Evolutionary conservation across 2,329 filamentous ascomycete species (phyloP), one percentile per base, ranked within the genome.

Genomic region (Zasmidium citrigriseum): DNA sequence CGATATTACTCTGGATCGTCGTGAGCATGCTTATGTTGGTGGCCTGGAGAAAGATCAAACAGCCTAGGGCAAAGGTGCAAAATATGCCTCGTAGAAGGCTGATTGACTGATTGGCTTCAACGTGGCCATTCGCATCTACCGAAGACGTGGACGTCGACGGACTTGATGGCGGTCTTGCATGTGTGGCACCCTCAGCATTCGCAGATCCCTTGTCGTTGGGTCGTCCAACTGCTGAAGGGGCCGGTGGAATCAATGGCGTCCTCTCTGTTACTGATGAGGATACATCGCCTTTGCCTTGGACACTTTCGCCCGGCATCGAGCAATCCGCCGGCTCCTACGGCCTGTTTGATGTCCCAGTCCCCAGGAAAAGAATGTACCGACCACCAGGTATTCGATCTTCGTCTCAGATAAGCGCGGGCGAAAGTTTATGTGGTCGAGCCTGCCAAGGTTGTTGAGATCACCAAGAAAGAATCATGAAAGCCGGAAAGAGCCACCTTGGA

Each of bases 1-100:
- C 90, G 64, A 96, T 90, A 51, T 81, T 80, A 7, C 87, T 90
- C 75, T 95, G 91, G 1, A 89, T 89, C 56, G 91, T 93, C 4
- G 89, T 90, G 70, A 96, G 87, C 65, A 91, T 86, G 12, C 87
- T 90, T 75, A 93, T 90, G 69, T 95, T 95, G 61, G 83, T 81
- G 16, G 82, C 81, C 61, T 73, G 72, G 10, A 74, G 60, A 61
- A 74, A 73, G 47, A 75, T 70, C 38, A 75, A 60, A n/a, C 50
- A 54, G 11, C 64, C 71, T 1, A 75, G 60, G 1, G 65, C 70
- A 16, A 66, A 38, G 5, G 62, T 57, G 54, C 60, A 62, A 14
- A 65, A 25, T 14, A 52, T 47, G 38, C 48, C 64, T 52, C 69
- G 66, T 9, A 55, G 53, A 0, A 52, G 51, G 14, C 61, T 58